These are phyloP conservation scores for Xylaria sp. DNA, from an alignment of 2,329 filamentous ascomycete genomes.

Conservation along the genomic window DNA sequence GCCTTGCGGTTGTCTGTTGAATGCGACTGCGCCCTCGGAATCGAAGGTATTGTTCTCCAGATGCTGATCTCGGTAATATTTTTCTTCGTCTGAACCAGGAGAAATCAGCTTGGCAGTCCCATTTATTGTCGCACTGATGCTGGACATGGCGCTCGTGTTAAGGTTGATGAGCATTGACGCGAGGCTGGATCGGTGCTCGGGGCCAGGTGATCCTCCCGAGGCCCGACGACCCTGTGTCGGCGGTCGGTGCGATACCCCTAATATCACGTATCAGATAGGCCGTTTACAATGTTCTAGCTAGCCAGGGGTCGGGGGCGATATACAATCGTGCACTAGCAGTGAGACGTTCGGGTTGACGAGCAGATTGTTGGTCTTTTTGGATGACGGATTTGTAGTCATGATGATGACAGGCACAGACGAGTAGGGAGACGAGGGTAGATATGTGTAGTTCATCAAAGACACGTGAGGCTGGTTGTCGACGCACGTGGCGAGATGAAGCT, in stretches of 20 bases:
- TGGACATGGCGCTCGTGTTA: constrained; percentile 87
- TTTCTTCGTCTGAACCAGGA: constrained; percentile 80
- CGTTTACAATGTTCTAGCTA: not conserved
- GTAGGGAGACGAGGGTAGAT: constrained; percentile 81
- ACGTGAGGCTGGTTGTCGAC: constrained; percentile 86
- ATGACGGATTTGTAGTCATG: constrained; percentile 87
- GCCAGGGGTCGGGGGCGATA: constrained; percentile 27
- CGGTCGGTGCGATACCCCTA: constrained; percentile 89
- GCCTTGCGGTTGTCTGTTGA: constrained; percentile 50
- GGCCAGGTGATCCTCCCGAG: constrained; percentile 70
- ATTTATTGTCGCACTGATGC: constrained; percentile 93
- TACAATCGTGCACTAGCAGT: constrained; percentile 93
- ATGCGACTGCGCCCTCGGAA: constrained; percentile 60
- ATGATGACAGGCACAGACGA: constrained; percentile 83
- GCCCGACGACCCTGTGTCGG: constrained; percentile 73
- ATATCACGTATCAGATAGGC: constrained; percentile 10
- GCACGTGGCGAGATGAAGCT: constrained; percentile 97
- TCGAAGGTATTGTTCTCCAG: constrained; percentile 92
- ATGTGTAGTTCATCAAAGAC: constrained; percentile 99
- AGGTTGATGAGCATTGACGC: constrained; percentile 87
- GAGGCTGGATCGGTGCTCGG: constrained; percentile 75
- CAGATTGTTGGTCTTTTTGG: constrained; percentile 84
- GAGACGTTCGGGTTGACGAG: constrained; percentile 86
- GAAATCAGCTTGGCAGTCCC: constrained; percentile 82
- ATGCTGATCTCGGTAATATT: constrained; percentile 84